Base-by-base conservation (phyloP, 306 rosid genomes). In the Carpinus viminea region DNA sequence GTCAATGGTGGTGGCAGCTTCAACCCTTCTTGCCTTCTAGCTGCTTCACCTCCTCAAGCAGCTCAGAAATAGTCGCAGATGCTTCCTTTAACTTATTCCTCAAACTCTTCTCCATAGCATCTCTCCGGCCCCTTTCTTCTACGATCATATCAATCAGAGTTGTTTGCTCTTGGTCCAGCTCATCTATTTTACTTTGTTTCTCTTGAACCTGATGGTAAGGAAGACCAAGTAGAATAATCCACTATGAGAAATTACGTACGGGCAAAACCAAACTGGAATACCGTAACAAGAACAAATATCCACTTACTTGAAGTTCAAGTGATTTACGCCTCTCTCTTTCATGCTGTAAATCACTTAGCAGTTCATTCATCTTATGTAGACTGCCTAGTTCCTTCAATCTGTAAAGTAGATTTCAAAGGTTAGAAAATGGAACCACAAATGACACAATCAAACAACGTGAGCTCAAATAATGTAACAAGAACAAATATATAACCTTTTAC, bases 1-100 rank as follows among this genome's bases (percentile, higher is more conserved):
- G 12, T 20, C 13, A 59, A 59, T 36, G 28, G 16, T 17, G 12
- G 41, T 70, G 60, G 73, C 80, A 61, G 38, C 53, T 61, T 18
- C 11, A 0, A n/a, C 4, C 68, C 51, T 68, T 55, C 76, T 12
- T 38, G 18, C 73, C 78, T 68, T 82, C 86, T 47, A 79, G 74
- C 41, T 9, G 61, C 50, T 8, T 59, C 70, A 85, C 79, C 70
- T 73, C 82, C 70, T 79, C 77, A 61, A 60, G 75, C 66, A 85
- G 79, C 8, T 28, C 43, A 1, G 17, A 76, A 55, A 85, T 73
- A 4, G 75, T 82, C 24, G 57, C 70, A 12, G 80, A 75, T 43
- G 86, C 84, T 2, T 73, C 74, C 84, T 7, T 66, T 24, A 79
- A 31, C 8, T 17, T 73, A 9, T 73, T n/a, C 64, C 64, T 73